These are phyloP conservation scores for Blumeriella jaapii DNA, from an alignment of 2,329 filamentous ascomycete species.

Conservation along the genomic window DNA sequence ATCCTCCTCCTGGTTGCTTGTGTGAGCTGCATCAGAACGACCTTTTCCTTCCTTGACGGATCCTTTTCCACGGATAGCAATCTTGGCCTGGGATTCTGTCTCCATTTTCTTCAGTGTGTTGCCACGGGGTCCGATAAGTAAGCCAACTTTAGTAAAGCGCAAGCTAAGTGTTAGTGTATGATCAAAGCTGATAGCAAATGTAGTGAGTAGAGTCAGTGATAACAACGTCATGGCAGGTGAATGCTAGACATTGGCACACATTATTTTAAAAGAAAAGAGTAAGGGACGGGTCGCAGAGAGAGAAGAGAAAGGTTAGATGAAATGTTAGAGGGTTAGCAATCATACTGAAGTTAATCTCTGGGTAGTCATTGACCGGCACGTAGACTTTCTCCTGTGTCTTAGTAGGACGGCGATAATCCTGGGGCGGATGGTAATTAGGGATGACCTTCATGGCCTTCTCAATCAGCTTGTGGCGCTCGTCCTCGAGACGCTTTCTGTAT, in stretches of 20 bases:
- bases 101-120: constrained; percentile 99
- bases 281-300: constrained; percentile 20
- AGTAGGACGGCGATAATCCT: constrained; percentile 95
- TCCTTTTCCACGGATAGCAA: constrained; percentile 98
- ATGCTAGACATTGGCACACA: constrained; percentile 30
- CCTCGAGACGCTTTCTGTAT: constrained; percentile 94
- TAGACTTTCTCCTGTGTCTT: constrained; percentile 99
- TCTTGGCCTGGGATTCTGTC: constrained; percentile 91
- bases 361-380: constrained; percentile 99
- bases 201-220: constrained; percentile 29
- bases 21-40: constrained; percentile 94
- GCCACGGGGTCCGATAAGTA: constrained; percentile 99
- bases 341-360: constrained; percentile 99
- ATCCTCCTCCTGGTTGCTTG: constrained; percentile 99
- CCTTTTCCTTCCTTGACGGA: constrained; percentile 99
- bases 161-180: constrained; percentile 83
- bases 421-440: constrained; percentile 96
- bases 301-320: constrained; percentile 42
- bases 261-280: constrained; percentile 31
- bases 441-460: constrained; percentile 99
- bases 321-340: constrained; percentile 96
- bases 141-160: constrained; percentile 82
- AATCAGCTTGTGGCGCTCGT: constrained; percentile 96
- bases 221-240: no score
- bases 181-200: constrained; percentile 28